These are phyloP conservation scores for Chalaropsis thielavioides DNA, from an alignment of 2,329 filamentous ascomycete species.

Conservation along the genomic window DNA sequence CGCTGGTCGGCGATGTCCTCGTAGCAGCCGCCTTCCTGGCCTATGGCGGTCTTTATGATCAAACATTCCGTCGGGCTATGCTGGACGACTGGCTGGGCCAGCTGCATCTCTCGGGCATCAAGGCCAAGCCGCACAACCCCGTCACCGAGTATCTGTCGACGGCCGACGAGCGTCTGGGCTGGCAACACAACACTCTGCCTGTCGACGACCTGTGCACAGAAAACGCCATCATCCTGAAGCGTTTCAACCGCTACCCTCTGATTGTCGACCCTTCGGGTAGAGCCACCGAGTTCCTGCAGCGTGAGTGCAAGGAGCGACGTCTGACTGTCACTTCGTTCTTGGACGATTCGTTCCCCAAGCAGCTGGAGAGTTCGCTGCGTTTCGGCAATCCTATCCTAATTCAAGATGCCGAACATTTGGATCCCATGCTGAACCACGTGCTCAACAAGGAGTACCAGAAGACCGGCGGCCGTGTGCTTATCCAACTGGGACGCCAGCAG, in stretches of 20 bases:
- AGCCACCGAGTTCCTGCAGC: slow-evolving; percentile 87
- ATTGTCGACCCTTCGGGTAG: slow-evolving; percentile 96
- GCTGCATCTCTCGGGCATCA: slow-evolving; percentile 79
- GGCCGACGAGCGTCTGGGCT: slow-evolving; percentile 83
- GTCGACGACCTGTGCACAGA: slow-evolving; percentile 97
- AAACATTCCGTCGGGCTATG: slow-evolving; percentile 95
- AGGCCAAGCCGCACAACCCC: slow-evolving; percentile 85
- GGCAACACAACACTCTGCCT: slow-evolving; percentile 87
- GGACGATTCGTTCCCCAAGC: slow-evolving; percentile 95
- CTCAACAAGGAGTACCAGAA: slow-evolving; percentile 99
- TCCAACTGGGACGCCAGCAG: slow-evolving; percentile 95
- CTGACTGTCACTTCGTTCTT: slow-evolving; percentile 96
- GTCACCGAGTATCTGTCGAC: slow-evolving; percentile 94
- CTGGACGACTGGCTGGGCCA: slow-evolving; percentile 95
- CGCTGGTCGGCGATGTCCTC: slow-evolving; percentile 86
- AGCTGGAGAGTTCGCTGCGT: slow-evolving; percentile 87
- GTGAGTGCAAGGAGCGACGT: slow-evolving; percentile 82
- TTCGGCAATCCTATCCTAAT: slow-evolving; percentile 98
- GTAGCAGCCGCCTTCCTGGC: slow-evolving; percentile 95
- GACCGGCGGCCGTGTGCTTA: slow-evolving; percentile 92
- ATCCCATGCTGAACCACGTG: slow-evolving; percentile 94
- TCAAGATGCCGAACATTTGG: slow-evolving; percentile 91
- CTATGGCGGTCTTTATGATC: slow-evolving; percentile 92
- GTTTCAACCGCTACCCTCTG: slow-evolving; percentile 95
- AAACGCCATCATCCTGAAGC: slow-evolving; percentile 92